Conservation (phyloP, 2,329 filamentous ascomycete species). For the Fusarium sp. region DNA sequence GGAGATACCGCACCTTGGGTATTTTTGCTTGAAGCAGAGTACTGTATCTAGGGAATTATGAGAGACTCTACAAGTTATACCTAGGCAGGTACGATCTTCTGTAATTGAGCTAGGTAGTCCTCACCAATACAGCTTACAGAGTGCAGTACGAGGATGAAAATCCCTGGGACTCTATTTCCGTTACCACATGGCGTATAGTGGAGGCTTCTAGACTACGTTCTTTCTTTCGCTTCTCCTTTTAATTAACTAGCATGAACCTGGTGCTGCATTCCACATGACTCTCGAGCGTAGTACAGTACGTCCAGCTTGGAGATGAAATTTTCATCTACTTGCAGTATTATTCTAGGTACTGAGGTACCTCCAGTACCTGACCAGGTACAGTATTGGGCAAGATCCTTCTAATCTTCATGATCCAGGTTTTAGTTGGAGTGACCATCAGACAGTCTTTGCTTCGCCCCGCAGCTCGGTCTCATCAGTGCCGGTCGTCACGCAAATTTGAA, state of each 20-base stretch:
- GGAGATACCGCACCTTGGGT: not conserved
- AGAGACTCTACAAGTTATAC: not conserved
- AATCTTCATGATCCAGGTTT: constrained; percentile 19
- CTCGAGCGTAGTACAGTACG: constrained; percentile 10
- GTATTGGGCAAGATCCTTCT: constrained; percentile 13
- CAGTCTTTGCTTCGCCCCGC: constrained; percentile 15
- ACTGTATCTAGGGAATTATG: not conserved
- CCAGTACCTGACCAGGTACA: too few relatives aligned
- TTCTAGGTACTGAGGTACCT: not conserved
- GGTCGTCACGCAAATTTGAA: constrained; percentile 23
- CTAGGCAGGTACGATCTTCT: not conserved
- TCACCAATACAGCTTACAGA: not conserved
- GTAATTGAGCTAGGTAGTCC: not conserved
- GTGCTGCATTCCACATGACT: constrained; percentile 39
- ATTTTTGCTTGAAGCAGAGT: not conserved
- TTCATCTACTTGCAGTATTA: not conserved
- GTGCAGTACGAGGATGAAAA: constrained; percentile 1
- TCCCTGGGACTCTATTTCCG: constrained; percentile 37
- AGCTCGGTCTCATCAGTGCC: constrained; percentile 13
- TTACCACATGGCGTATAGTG: constrained; percentile 37
- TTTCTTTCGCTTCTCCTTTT: constrained; percentile 10
- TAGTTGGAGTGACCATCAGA: constrained; percentile 15
- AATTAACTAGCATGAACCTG: not conserved
- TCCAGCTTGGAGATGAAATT: constrained; percentile 36
- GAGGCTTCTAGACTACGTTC: constrained; percentile 29